A percentile compares a stretch with the other conserved stretches of the same genome.
Conservation (phyloP, 2,329 filamentous ascomycete species). For the Cercospora brassicicola region DNA sequence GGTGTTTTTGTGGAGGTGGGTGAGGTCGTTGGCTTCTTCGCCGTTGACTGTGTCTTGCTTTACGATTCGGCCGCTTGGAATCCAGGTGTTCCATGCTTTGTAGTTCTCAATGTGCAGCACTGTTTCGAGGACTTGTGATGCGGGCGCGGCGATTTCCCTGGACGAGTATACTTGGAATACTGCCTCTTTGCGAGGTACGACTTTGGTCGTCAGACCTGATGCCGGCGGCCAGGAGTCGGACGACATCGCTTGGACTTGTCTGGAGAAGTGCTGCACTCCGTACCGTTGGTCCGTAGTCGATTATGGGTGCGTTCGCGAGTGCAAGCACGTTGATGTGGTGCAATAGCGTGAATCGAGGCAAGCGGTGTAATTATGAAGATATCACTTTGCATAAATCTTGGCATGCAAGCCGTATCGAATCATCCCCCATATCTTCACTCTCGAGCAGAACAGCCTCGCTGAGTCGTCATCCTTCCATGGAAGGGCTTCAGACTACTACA, state of each 20-base stretch:
- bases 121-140: conserved; percentile 43
- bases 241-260: neutral
- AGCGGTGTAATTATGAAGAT: neutral
- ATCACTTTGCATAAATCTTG: neutral
- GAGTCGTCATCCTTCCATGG: too few relatives aligned
- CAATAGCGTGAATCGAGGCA: neutral
- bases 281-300: neutral
- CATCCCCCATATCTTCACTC: too few relatives aligned
- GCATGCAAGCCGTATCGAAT: neutral
- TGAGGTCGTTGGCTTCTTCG: conserved; percentile 10
- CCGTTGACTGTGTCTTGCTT: conserved; percentile 9
- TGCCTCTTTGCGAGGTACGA: conserved; percentile 26
- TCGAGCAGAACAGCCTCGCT: too few relatives aligned
- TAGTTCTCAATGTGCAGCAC: conserved; percentile 47
- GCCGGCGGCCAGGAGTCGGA: conserved; percentile 28
- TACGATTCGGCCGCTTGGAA: conserved; percentile 44
- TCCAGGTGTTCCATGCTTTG: conserved; percentile 47
- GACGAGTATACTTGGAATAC: conserved; percentile 29
- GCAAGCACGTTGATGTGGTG: neutral
- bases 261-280: neutral
- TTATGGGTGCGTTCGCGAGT: neutral
- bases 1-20: conserved; percentile 21
- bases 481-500: too few relatives aligned
- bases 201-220: conserved; percentile 28
- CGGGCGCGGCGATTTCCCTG: conserved; percentile 42